Evolutionary conservation across 805 yeast species (phyloP).

Genomic region (Zygosaccharomyces pseudorouxii): DNA sequence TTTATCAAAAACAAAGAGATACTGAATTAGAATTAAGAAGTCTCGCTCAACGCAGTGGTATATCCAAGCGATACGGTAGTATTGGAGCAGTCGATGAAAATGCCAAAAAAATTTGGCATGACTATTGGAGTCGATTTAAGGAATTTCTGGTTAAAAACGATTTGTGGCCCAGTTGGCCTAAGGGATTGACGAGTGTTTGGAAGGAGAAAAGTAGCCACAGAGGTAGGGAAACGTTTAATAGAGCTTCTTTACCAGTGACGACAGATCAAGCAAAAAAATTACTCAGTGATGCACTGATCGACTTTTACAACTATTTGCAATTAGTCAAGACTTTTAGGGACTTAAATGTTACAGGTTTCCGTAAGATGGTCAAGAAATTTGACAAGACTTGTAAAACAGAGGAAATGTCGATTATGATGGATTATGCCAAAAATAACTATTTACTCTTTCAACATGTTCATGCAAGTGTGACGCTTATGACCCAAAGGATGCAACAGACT

Average conservation of each 20-base stretch:
- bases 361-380: constrained; percentile 85
- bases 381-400: constrained; percentile 51
- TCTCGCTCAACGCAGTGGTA: neutral
- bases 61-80: constrained; percentile 7
- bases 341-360: constrained; percentile 79
- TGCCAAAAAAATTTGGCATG: constrained; percentile 7
- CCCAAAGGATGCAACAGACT: constrained; percentile 25
- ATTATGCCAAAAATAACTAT: constrained; percentile 24
- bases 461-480: constrained; percentile 24
- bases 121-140: constrained; percentile 3
- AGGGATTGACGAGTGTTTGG: constrained; percentile 10
- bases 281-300: constrained; percentile 31
- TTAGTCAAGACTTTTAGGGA: constrained; percentile 48
- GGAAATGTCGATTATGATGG: constrained; percentile 28
- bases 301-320: constrained; percentile 31
- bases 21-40: neutral
- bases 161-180: constrained; percentile 33
- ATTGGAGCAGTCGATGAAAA: constrained; percentile 5
- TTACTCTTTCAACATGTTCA: constrained; percentile 27
- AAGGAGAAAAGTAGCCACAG: constrained; percentile 7
- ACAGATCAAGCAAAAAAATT: constrained; percentile 18
- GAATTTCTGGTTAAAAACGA: constrained; percentile 20
- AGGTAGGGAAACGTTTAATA: constrained; percentile 19
- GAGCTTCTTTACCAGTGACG: constrained; percentile 13
- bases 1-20: constrained; percentile 13